Evolutionary conservation across 805 yeast species (phyloP), one percentile per base, ranked within the genome.

Genomic region (Wickerhamiella lipophila): DNA sequence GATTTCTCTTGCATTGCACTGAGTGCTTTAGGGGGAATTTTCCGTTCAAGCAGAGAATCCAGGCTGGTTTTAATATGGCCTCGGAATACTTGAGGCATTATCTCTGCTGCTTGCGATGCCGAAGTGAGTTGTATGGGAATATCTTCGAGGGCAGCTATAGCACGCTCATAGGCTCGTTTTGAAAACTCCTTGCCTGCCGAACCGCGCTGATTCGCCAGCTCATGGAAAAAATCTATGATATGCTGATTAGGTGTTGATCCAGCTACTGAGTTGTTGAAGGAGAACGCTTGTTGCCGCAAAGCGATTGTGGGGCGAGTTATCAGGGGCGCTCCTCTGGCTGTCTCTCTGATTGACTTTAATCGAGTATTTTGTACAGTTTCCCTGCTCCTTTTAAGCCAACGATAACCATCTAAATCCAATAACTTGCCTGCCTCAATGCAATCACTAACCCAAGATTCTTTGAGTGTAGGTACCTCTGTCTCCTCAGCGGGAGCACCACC

Each of bases 21-120:
- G 46, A 53, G 41, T 48, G 54, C 16, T 23, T 53, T 35, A 42
- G 58, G 51, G 53, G 59, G 44, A 46, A 61, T 47, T 27, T 41
- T 25, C 22, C 65, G 53, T 2, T 58, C 50, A n/a, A 61, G 54
- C 11, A 74, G 68, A 53, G 74, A 77, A 38, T 69, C 74, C 21
- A 76, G 67, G 55, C 75, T 72, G 0, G 72, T 71, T 29, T 74
- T 64, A 1, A 64, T 58, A 9, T 62, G 55, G 1, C 77, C 75
- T 15, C n/a, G 16, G 29, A 75, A 56, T 6, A 26, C 44, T 3
- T 1, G 72, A 70, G 1, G 69, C 67, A 18, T 9, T 21, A 72
- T 55, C 42, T 58, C 56, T 12, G 52, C 42, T 1, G 78, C 76
- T 38, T 75, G 69, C 2, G 57, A 52, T 0, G 62, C 64, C 1